phyloP scores from a whole-genome alignment of 2,329 filamentous ascomycete species.

The Colletotrichum orbiculare region DNA sequence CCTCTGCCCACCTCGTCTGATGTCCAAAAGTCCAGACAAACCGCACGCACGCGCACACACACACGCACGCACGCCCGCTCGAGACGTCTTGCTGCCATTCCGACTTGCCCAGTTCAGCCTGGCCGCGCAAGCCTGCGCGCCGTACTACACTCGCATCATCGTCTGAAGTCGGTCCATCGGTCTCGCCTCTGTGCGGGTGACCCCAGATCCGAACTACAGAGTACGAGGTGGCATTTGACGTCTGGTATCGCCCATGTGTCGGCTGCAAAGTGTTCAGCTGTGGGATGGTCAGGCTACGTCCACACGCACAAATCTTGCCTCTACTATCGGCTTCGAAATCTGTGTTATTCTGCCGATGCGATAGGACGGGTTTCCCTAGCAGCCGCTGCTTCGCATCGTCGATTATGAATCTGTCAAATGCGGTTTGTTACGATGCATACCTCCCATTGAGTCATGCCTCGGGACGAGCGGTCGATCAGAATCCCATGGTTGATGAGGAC shows the following conservation, averaged over 20 bases:
- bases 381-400: too few species aligned
- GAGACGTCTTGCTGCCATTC: conserved; percentile 1
- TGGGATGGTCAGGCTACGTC: too few species aligned
- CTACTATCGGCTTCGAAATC: too few species aligned
- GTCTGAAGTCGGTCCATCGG: not conserved
- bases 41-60: not conserved
- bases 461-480: conserved; percentile 20
- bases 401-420: not conserved
- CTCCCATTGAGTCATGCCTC: conserved; percentile 22
- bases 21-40: conserved; percentile 23
- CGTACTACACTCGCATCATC: conserved; percentile 7
- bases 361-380: too few species aligned
- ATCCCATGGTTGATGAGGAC: not conserved
- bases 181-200: conserved; percentile 16
- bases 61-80: too few species aligned
- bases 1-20: conserved; percentile 19
- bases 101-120: not conserved
- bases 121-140: conserved; percentile 26
- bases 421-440: not conserved
- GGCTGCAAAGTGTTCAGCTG: too few species aligned
- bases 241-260: not conserved
- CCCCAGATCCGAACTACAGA: conserved; percentile 17
- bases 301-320: too few species aligned
- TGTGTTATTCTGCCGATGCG: too few species aligned
- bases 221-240: not conserved